Base-by-base conservation (phyloP, 208 protist species). In the Polymyxa betae region DNA sequence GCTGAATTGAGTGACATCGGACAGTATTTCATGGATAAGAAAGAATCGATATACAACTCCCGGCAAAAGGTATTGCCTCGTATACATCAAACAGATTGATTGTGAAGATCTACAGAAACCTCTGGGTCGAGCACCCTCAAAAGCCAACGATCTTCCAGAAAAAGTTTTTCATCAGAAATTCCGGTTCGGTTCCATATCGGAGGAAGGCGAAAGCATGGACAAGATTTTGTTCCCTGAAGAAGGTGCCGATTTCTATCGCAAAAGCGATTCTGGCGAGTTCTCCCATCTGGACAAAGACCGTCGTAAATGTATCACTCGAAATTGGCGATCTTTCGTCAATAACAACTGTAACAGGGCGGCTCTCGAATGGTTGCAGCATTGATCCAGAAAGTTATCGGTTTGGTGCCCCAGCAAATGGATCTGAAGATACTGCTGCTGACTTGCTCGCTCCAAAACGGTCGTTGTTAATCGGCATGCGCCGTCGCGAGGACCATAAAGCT, bases 401-500 rank as follows among this genome's bases (percentile, higher is more conserved):
- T 29, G 54, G 54, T 16, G 54, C 54, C 20, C 54, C 54, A 32
- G 20, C 54, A 29, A 16, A 32, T 32, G 20, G 20, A 16, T 29
- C 54, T 32, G 29, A 16, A 66, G 54, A 16, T 32, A 66, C 54
- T 16, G 54, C 54, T 16, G 54, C 54, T 32, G 54, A 66, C 54
- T 29, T 66, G 54, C 54, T 66, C 54, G 54, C 54, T 29, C 54
- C 54, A 29, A 66, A 66, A 66, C 54, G 54, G 20, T 29, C 54
- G 54, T 29, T 66, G 20, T 29, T 66, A 29, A 66, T 66, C 29
- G 54, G 54, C 54, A 66, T 66, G 54, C 54, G 54, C 29, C 54
- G 54, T 32, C 54, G 54, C 54, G 54, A 66, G 54, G 54, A 66
- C 54, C 54, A 66, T 29, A 66, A 66, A 66, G 54, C 54, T 29